Conservation (phyloP, 2,329 filamentous ascomycete species). For the Knoxdaviesia capensis region DNA sequence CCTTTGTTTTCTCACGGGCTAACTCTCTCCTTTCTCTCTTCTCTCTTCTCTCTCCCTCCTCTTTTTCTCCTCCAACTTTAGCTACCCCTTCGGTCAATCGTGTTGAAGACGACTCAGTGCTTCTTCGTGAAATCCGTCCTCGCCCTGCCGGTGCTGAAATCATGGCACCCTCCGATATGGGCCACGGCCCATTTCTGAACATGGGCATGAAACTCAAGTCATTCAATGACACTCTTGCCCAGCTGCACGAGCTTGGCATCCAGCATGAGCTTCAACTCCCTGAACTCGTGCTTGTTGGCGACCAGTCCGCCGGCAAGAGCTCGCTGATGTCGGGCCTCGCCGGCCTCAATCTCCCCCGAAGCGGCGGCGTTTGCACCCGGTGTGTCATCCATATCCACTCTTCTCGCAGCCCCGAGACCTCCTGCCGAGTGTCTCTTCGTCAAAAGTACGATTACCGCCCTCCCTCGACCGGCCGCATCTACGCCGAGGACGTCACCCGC, state of each 20-base stretch:
- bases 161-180: conserved; percentile 1
- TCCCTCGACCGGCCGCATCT: conserved; percentile 16
- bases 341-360: conserved; percentile 52
- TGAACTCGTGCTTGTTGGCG: conserved; percentile 65
- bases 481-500: conserved; percentile 24
- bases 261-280: conserved; percentile 52
- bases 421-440: conserved; percentile 45
- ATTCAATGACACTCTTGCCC: conserved; percentile 43
- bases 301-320: conserved; percentile 71
- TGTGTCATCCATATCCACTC: conserved; percentile 68
- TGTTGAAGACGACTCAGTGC: conserved; percentile 1
- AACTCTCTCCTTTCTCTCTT: background rate
- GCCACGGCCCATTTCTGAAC: conserved; percentile 21
- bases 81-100: conserved; percentile 17
- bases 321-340: conserved; percentile 43
- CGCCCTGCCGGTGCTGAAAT: conserved; percentile 2
- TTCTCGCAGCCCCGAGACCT: conserved; percentile 38
- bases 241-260: conserved; percentile 53
- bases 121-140: conserved; percentile 1
- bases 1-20: background rate
- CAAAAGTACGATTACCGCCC: conserved; percentile 39
- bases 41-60: background rate
- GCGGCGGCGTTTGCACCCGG: conserved; percentile 54
- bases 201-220: conserved; percentile 44
- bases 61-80: conserved; percentile 4